A percentile compares a stretch with the other conserved stretches of the same genome.
These are phyloP conservation scores for Cytospora piceicola DNA, from an alignment of 2,329 filamentous ascomycete species.

Conservation along the genomic window DNA sequence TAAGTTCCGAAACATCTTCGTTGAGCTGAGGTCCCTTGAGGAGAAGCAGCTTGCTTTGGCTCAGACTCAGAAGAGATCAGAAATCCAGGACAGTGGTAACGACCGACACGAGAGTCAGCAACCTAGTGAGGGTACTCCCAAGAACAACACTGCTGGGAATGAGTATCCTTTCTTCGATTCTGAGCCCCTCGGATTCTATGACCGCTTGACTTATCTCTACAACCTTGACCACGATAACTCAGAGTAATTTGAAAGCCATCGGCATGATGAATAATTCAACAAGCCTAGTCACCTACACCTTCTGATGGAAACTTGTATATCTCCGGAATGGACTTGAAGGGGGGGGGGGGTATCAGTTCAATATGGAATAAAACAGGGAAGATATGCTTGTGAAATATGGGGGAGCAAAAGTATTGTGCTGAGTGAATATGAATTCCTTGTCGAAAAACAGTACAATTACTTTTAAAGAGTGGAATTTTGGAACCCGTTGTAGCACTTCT, in stretches of 20 bases:
- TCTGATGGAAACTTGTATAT: background rate
- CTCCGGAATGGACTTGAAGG: background rate
- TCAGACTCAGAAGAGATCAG: background rate
- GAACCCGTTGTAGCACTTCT: background rate
- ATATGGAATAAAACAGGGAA: background rate
- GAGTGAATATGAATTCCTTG: background rate
- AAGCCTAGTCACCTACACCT: background rate
- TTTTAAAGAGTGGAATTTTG: no score
- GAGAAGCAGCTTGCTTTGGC: background rate
- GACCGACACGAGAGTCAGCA: background rate
- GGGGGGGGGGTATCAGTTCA: background rate
- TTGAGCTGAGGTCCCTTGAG: constrained; percentile 7
- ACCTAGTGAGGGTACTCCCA: background rate
- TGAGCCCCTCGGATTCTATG: background rate
- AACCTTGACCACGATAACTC: background rate
- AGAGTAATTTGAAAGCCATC: background rate
- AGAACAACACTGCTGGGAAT: background rate
- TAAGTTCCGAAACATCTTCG: background rate
- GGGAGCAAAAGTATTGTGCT: background rate
- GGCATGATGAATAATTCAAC: background rate
- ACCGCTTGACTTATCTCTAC: background rate
- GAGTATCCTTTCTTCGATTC: background rate
- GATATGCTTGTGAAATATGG: background rate
- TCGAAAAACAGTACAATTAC: no score
- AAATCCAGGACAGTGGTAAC: no score